Evolutionary conservation across 2,329 filamentous ascomycete genomes (phyloP).

Genomic region (Xylariaceae sp.): DNA sequence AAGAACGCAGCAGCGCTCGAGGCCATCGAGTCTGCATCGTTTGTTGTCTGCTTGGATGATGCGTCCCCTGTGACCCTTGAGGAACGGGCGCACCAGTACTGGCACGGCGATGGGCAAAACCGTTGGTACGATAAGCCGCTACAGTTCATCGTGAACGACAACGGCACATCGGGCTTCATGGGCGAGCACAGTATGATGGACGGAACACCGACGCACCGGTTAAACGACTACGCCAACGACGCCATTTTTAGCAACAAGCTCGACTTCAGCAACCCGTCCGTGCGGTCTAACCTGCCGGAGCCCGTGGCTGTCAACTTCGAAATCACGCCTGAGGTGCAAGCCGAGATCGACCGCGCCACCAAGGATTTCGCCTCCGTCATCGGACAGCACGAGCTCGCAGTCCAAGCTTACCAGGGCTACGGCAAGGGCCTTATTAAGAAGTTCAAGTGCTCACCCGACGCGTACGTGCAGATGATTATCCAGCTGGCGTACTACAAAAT

Average conservation of each 20-base stretch:
- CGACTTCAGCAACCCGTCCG: constrained; percentile 78
- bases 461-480: constrained; percentile 98
- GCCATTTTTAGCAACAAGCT: constrained; percentile 94
- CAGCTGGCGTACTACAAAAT: constrained; percentile 99
- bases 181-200: constrained; percentile 99
- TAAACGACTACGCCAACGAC: constrained; percentile 94
- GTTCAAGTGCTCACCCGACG: constrained; percentile 97
- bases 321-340: constrained; percentile 73
- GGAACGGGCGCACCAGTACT: constrained; percentile 95
- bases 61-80: constrained; percentile 90
- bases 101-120: constrained; percentile 96
- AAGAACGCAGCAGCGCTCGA: constrained; percentile 80
- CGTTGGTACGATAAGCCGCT: constrained; percentile 98
- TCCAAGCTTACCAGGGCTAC: constrained; percentile 96
- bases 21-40: constrained; percentile 86
- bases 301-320: constrained; percentile 80
- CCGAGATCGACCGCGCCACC: constrained; percentile 79
- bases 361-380: constrained; percentile 84
- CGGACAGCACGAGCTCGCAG: constrained; percentile 84
- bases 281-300: constrained; percentile 85
- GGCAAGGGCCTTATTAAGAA: constrained; percentile 99
- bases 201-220: constrained; percentile 93
- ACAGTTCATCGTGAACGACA: constrained; percentile 98
- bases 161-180: constrained; percentile 96
- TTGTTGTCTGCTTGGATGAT: constrained; percentile 92